Evolutionary conservation across 768 basidiomycete genomes (phyloP).

Genomic region (Trametes cinnabarina): DNA sequence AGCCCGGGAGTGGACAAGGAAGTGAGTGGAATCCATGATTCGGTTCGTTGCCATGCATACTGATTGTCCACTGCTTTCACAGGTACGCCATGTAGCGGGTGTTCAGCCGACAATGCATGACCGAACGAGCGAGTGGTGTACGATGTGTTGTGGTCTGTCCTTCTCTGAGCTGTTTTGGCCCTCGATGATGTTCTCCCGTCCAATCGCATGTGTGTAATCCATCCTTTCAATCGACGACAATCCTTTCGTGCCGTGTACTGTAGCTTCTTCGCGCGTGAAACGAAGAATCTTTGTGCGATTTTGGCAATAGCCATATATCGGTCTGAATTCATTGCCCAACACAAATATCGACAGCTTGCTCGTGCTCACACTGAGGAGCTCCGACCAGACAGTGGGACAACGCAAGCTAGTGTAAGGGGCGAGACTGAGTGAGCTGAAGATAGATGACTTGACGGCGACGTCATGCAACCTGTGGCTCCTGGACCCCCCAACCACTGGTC

Average conservation of each 20-base stretch:
- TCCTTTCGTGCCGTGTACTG: neutral
- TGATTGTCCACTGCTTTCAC: neutral
- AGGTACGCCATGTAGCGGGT: slow-evolving; percentile 55
- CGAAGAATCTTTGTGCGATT: too few species aligned
- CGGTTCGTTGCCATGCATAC: neutral
- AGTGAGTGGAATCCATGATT: slow-evolving; percentile 53
- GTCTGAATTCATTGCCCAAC: too few species aligned
- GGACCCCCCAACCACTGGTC: neutral
- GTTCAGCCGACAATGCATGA: slow-evolving; percentile 9
- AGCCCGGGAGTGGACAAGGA: slow-evolving; percentile 99
- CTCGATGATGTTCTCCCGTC: slow-evolving; percentile 4
- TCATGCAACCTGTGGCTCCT: neutral
- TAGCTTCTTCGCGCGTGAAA: neutral
- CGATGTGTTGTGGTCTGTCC: slow-evolving; percentile 23
- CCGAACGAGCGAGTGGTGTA: slow-evolving; percentile 21
- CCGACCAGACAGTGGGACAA: too few species aligned
- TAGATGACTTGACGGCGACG: neutral
- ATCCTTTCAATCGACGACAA: slow-evolving; percentile 15
- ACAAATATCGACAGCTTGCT: too few species aligned
- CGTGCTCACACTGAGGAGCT: too few species aligned
- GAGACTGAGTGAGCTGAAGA: neutral
- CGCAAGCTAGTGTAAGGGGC: too few species aligned
- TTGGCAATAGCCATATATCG: too few species aligned
- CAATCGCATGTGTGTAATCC: slow-evolving; percentile 20
- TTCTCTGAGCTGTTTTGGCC: slow-evolving; percentile 11